These are phyloP conservation scores for Balamuthia mandrillaris DNA, from an alignment of 208 protist species.

Conservation along the genomic window DNA sequence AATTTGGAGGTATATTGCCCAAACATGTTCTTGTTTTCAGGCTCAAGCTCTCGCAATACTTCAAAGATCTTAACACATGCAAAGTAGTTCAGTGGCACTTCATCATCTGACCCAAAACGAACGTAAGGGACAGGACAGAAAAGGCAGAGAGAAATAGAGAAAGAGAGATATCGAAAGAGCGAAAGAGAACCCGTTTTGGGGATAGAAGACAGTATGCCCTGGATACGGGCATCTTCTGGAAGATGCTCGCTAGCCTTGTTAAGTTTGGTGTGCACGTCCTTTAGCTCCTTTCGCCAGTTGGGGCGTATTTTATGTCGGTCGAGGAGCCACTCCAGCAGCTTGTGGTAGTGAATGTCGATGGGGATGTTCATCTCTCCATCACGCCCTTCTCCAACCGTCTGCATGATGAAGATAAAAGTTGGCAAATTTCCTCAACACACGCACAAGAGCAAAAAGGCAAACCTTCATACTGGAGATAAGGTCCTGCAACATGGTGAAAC, in stretches of 20 bases:
- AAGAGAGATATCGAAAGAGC: too few species aligned
- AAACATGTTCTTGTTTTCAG: slow-evolving; percentile 3
- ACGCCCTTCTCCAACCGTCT: neutral
- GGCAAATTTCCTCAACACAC: too few species aligned
- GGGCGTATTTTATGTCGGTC: neutral
- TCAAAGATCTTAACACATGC: slow-evolving; percentile 17
- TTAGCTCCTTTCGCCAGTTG: slow-evolving; percentile 9
- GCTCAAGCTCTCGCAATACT: neutral
- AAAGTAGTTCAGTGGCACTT: slow-evolving; percentile 25
- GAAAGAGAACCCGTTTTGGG: too few species aligned
- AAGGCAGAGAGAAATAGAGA: neutral
- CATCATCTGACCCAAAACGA: too few species aligned
- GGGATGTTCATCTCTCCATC: slow-evolving; percentile 10
- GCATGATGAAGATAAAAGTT: neutral
- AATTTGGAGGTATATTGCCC: slow-evolving; percentile 2
- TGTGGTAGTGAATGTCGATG: slow-evolving; percentile 18
- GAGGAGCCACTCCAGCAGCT: slow-evolving; percentile 23
- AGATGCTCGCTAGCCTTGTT: neutral
- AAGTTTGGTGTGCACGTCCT: neutral
- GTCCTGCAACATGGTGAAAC: too few species aligned
- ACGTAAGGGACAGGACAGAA: too few species aligned
- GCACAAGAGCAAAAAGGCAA: too few species aligned
- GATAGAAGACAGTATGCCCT: too few species aligned
- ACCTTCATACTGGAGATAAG: too few species aligned
- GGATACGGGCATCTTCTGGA: too few species aligned